Conservation (phyloP, 805 yeast species). For the Nakazawaea wickerhamii region DNA sequence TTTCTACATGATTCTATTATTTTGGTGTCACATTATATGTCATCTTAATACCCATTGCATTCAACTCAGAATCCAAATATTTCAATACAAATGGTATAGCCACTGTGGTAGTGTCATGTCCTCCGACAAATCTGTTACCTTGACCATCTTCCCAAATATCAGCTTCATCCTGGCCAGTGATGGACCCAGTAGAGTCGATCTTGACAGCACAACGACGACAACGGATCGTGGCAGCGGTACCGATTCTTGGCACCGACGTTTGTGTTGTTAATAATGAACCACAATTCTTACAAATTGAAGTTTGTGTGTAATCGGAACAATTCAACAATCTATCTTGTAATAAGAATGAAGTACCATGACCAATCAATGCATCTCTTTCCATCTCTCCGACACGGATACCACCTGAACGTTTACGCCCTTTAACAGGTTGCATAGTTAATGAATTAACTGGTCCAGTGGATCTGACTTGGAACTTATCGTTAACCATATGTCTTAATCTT, state of each 20-base stretch:
- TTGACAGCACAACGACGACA: slow-evolving; percentile 88
- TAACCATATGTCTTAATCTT: slow-evolving; percentile 98
- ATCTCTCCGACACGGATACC: slow-evolving; percentile 99
- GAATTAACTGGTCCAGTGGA: slow-evolving; percentile 98
- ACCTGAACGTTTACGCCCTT: slow-evolving; percentile 97
- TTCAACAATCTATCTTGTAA: slow-evolving; percentile 92
- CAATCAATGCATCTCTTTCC: slow-evolving; percentile 99
- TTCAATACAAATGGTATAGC: slow-evolving; percentile 96
- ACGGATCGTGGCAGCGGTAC: slow-evolving; percentile 68
- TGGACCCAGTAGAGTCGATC: slow-evolving; percentile 45
- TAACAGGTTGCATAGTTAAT: slow-evolving; percentile 98
- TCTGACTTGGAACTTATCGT: slow-evolving; percentile 98
- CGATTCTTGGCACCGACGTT: slow-evolving; percentile 85
- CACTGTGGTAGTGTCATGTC: slow-evolving; percentile 88
- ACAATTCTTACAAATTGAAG: slow-evolving; percentile 85
- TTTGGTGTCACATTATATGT: slow-evolving; percentile 78
- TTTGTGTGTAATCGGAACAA: slow-evolving; percentile 92
- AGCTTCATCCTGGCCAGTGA: slow-evolving; percentile 46
- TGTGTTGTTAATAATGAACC: slow-evolving; percentile 91
- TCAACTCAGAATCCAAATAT: slow-evolving; percentile 88
- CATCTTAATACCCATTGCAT: slow-evolving; percentile 97
- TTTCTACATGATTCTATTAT: slow-evolving; percentile 14
- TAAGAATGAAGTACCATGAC: slow-evolving; percentile 95
- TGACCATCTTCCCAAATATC: slow-evolving; percentile 97
- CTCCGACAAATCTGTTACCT: slow-evolving; percentile 88